Conservation (phyloP, 2,329 filamentous ascomycete genomes). For the Penicillium sp. region DNA sequence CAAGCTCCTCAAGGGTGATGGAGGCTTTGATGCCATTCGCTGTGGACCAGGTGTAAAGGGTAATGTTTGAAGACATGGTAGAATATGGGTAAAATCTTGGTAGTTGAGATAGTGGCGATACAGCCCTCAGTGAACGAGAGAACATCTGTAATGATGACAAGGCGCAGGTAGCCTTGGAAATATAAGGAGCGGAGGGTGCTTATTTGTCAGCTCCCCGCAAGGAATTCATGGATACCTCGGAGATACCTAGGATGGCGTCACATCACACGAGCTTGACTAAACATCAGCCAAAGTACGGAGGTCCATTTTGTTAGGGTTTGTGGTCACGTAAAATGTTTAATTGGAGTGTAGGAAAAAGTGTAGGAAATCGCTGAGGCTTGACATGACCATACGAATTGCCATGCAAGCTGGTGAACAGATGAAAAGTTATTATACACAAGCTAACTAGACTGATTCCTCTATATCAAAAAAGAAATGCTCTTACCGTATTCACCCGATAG, state of each 20-base stretch:
- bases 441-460: no score
- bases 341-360: no score
- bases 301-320: no score
- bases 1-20: constrained; percentile 40
- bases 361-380: no score
- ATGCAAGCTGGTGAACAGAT: no score
- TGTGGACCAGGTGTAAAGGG: constrained; percentile 32
- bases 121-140: constrained; percentile 10
- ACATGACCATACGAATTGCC: no score
- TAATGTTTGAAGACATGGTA: constrained; percentile 28
- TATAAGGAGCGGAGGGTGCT: not conserved
- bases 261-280: not conserved
- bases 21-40: constrained; percentile 39
- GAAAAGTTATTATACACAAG: no score
- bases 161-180: not conserved
- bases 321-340: no score
- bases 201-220: constrained; percentile 8
- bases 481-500: no score
- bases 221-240: no score
- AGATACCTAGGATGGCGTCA: not conserved
- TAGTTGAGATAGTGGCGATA: constrained; percentile 6
- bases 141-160: not conserved
- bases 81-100: constrained; percentile 12
- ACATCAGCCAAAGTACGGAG: no score
- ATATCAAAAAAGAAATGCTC: no score